phyloP scores from a whole-genome alignment of 192 early-diverging fungal species.

The Piromyces finnis region DNA sequence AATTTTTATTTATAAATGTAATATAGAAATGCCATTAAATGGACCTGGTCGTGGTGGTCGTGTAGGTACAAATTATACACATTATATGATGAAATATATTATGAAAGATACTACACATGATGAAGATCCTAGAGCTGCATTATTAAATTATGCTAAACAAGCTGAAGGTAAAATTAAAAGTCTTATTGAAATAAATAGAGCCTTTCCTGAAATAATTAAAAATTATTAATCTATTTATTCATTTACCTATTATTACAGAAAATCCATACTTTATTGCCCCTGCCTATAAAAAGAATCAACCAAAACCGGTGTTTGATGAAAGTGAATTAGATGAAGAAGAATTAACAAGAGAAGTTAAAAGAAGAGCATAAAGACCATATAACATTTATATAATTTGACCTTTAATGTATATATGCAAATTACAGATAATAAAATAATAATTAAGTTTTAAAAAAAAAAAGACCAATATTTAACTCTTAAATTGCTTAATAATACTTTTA shows the following conservation, averaged over 20 bases:
- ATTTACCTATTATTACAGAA: too few species aligned
- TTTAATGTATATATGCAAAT: too few species aligned
- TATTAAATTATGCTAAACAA: conserved; percentile 66
- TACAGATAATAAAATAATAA: too few species aligned
- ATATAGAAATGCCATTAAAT: conserved; percentile 40
- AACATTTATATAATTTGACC: too few species aligned
- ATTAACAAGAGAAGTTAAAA: background rate
- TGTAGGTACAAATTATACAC: conserved; percentile 63
- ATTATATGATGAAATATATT: conserved; percentile 68
- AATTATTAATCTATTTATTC: too few species aligned
- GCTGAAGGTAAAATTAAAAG: conserved; percentile 26
- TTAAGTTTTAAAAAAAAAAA: too few species aligned
- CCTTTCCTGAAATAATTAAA: too few species aligned
- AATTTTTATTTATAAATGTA: too few species aligned
- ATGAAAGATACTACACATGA: conserved; percentile 50
- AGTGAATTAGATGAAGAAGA: conserved; percentile 38
- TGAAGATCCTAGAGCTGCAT: conserved; percentile 83
- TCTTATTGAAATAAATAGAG: too few species aligned
- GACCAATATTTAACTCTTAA: too few species aligned
- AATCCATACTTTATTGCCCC: conserved; percentile 75
- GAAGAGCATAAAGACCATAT: background rate
- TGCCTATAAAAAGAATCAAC: conserved; percentile 62
- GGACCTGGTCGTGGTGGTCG: conserved; percentile 74
- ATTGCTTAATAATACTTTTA: too few species aligned
- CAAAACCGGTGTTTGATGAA: conserved; percentile 45